Conservation (phyloP, 495 filamentous ascomycete species). For the Neurospora tetraspora region DNA sequence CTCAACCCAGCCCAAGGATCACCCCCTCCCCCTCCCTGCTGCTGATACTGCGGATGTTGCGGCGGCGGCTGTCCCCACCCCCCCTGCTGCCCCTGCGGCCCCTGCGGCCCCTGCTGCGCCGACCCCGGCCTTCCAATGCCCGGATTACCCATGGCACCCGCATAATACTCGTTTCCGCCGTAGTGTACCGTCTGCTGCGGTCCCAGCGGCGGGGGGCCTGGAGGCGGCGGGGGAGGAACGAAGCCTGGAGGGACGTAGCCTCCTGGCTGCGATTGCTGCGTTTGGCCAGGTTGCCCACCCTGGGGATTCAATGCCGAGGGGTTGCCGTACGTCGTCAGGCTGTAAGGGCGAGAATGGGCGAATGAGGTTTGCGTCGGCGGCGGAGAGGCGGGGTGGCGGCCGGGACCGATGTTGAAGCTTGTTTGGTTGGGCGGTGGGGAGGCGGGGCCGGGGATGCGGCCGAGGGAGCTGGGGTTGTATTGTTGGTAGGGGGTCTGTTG, state of each 20-base stretch:
- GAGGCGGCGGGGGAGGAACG: slow-evolving; percentile 83
- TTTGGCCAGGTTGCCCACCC: slow-evolving; percentile 9
- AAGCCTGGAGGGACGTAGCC: slow-evolving; percentile 65
- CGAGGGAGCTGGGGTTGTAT: slow-evolving; percentile 40
- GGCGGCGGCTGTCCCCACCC: slow-evolving; percentile 7
- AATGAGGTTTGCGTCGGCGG: slow-evolving; percentile 43
- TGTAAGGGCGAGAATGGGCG: slow-evolving; percentile 19
- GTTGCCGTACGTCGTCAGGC: slow-evolving; percentile 33
- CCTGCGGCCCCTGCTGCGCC: slow-evolving; percentile 8
- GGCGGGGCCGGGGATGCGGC: slow-evolving; percentile 38
- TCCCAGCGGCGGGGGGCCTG: slow-evolving; percentile 64
- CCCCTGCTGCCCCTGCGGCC: not conserved
- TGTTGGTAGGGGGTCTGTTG: slow-evolving; percentile 29
- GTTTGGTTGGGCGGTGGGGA: slow-evolving; percentile 39
- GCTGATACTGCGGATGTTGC: slow-evolving; percentile 32
- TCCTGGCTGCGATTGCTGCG: slow-evolving; percentile 19
- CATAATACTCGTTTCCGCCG: slow-evolving; percentile 27
- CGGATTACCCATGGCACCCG: slow-evolving; percentile 7
- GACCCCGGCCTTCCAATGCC: slow-evolving; percentile 7
- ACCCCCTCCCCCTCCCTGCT: slow-evolving; percentile 26
- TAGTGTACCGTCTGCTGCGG: slow-evolving; percentile 55
- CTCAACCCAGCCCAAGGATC: slow-evolving; percentile 86
- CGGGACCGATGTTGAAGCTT: slow-evolving; percentile 33
- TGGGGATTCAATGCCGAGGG: slow-evolving; percentile 20
- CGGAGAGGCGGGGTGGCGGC: slow-evolving; percentile 39